Base-by-base conservation (phyloP, 2,329 filamentous ascomycete species). In the Bipolaris cookei region DNA sequence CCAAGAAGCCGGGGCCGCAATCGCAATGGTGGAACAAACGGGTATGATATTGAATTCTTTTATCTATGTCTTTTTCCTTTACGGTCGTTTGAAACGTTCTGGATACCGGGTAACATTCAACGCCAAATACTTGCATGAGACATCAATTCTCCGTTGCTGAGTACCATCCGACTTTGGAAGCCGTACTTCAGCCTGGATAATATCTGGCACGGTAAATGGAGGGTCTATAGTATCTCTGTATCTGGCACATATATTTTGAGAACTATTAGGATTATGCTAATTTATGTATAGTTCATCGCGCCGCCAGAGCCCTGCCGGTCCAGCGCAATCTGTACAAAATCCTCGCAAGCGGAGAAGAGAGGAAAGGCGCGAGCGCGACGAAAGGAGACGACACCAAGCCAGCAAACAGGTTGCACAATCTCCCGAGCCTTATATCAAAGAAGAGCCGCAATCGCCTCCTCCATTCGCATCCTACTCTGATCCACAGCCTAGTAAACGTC, bases 371-470 rank as follows among this genome's bases (percentile, higher is more conserved):
- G 68, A 65, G 66, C 71, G 68, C 63, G 68, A 65, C 53, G 66
- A 71, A 47, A 68, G 71, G 60, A 69, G 61, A 67, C 76, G 68
- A 66, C 62, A 70, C 28, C 78, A 72, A 56, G 58, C 74, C 70
- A 42, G 8, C 39, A 72, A 76, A 47, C 68, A 68, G 16, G 65
- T 67, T 16, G 59, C 65, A 32, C 68, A 60, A 21, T 77, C 74
- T 13, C 76, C 75, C 2, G 82, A 82, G 53, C 77, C 83, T 7
- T 82, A 82, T 61, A 86, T 88, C 69, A 88, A 88, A 69, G 81
- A 85, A 63, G 86, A 88, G 67, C 85, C 86, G 6, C 76, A 86
- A 16, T 88, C 86, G 11, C 86, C 86, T 18, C 84, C 84, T 39
- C 82, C 83, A 1, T 83, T 87, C 58, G 74, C 79, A 13, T 65